Conservation (phyloP, 2,329 filamentous ascomycete species). For the Leptographium procerum region DNA sequence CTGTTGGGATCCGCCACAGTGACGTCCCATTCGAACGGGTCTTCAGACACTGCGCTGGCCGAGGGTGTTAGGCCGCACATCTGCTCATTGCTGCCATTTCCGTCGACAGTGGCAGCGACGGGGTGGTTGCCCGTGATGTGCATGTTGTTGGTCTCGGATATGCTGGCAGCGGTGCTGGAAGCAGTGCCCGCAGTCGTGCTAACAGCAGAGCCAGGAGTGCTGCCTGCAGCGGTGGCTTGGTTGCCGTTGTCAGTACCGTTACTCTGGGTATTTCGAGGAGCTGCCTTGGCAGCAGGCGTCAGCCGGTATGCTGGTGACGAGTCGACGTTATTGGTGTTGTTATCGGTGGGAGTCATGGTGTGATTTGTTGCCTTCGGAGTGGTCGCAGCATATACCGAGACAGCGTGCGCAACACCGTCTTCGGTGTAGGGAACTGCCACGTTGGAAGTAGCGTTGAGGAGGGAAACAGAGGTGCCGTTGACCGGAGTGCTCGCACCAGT, state of each 20-base stretch:
- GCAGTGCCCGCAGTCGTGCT: background rate
- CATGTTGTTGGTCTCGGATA: constrained; percentile 14
- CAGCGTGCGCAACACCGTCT: constrained; percentile 12
- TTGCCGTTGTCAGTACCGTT: constrained; percentile 15
- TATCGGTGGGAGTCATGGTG: constrained; percentile 42
- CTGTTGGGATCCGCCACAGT: constrained; percentile 24
- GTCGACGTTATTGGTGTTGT: background rate
- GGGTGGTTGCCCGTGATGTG: background rate
- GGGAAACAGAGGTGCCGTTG: constrained; percentile 12
- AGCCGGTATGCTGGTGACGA: background rate
- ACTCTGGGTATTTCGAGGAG: background rate
- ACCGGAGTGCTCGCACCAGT: constrained; percentile 8
- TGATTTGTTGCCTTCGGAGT: constrained; percentile 17
- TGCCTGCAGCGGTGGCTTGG: background rate
- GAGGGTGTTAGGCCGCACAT: constrained; percentile 31
- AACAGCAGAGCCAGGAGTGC: constrained; percentile 9
- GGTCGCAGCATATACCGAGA: constrained; percentile 8
- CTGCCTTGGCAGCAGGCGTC: background rate
- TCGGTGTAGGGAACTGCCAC: constrained; percentile 14
- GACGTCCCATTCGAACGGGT: constrained; percentile 41
- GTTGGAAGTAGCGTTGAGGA: constrained; percentile 14
- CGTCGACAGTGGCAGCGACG: constrained; percentile 18
- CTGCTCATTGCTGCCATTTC: constrained; percentile 24
- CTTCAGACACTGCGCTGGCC: constrained; percentile 30
- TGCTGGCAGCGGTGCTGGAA: too few relatives aligned